A percentile compares a stretch with the other conserved stretches of the same genome.
phyloP scores from a whole-genome alignment of 139 green algal species.

The Parachlorella kessleri region DNA sequence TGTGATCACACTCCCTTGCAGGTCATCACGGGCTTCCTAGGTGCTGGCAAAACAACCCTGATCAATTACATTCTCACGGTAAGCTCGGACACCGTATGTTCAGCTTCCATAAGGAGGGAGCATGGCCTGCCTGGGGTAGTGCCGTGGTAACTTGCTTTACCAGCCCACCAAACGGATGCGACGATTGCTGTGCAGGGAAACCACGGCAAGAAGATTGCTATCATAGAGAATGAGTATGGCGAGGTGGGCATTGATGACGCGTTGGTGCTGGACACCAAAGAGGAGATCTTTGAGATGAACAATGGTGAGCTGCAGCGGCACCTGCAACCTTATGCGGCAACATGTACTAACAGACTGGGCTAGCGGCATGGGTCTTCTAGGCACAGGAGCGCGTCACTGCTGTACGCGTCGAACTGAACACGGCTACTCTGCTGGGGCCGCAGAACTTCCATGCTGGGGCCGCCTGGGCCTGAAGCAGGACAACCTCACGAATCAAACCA shows the following conservation, averaged over 20 bases:
- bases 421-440: no score
- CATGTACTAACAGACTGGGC: not conserved
- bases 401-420: no score
- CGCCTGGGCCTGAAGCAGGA: no score
- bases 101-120: not conserved
- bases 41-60: conserved; percentile 73
- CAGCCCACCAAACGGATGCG: not conserved
- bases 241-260: conserved; percentile 82
- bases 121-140: not conserved
- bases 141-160: not conserved
- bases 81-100: not conserved
- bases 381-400: no score
- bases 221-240: conserved; percentile 90
- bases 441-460: no score
- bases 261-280: conserved; percentile 77
- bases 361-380: conserved; percentile 6
- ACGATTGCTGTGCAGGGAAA: conserved; percentile 34
- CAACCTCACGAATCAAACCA: no score
- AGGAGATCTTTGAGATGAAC: conserved; percentile 83
- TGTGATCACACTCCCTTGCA: no score
- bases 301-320: no score
- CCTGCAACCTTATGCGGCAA: no score
- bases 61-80: conserved; percentile 79
- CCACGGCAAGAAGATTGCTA: conserved; percentile 74
- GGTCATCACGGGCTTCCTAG: conserved; percentile 62